A percentile compares a stretch with the other conserved stretches of the same genome.
phyloP scores from a whole-genome alignment of 257 asterid genomes.

The Lycium ferocissimum region DNA sequence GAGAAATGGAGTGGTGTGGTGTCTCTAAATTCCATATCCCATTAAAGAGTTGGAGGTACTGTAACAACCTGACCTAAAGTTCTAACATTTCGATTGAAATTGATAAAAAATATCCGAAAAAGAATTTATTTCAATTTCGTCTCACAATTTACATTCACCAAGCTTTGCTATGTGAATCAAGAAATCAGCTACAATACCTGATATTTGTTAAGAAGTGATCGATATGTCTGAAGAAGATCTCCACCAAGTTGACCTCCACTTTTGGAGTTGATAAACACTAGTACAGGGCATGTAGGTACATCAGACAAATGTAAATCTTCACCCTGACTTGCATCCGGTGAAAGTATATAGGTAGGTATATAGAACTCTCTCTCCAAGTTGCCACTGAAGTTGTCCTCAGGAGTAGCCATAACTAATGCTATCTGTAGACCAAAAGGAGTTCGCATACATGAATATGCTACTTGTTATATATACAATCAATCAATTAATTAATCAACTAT shows the following conservation, averaged over 20 bases:
- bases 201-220: conserved; percentile 63
- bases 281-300: conserved; percentile 76
- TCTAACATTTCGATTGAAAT: background rate
- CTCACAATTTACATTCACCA: background rate
- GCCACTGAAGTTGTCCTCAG: conserved; percentile 19
- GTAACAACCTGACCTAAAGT: background rate
- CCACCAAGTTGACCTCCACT: conserved; percentile 99
- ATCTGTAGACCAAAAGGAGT: background rate
- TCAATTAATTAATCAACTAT: background rate
- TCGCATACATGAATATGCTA: background rate
- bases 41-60: background rate
- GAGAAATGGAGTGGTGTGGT: background rate
- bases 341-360: conserved; percentile 65
- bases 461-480: background rate
- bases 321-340: conserved; percentile 40
- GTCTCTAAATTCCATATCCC: background rate
- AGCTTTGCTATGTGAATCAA: background rate
- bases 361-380: conserved; percentile 54
- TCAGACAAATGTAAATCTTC: conserved; percentile 30
- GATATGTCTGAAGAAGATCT: conserved; percentile 73
- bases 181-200: conserved; percentile 59
- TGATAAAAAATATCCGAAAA: background rate
- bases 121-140: background rate
- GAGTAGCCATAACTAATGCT: background rate
- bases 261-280: conserved; percentile 87